phyloP scores from a whole-genome alignment of 305 asterid species.

The Salvia sclarea region DNA sequence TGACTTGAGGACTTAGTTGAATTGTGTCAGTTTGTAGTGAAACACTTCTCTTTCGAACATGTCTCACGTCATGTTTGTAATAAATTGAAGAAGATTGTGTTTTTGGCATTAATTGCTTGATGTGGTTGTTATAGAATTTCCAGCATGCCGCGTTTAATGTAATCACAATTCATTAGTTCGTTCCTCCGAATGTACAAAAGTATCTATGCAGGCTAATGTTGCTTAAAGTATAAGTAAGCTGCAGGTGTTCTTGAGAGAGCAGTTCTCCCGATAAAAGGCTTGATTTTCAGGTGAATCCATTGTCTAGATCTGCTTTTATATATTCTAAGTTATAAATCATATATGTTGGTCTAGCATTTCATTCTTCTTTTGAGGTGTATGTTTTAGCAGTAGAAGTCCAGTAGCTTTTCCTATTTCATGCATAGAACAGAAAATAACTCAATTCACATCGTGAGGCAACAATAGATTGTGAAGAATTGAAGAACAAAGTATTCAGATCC shows the following conservation, averaged over 20 bases:
- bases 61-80: slow-evolving; percentile 23
- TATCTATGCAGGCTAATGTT: not conserved
- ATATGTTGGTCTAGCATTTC: not conserved
- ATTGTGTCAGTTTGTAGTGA: slow-evolving; percentile 26
- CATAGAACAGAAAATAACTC: slow-evolving; percentile 6
- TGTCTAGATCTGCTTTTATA: not conserved
- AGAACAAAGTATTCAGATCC: not conserved
- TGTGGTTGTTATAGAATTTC: slow-evolving; percentile 6
- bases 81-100: not conserved
- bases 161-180: not conserved
- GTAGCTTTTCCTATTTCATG: slow-evolving; percentile 7
- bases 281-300: not conserved
- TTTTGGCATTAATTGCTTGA: slow-evolving; percentile 10
- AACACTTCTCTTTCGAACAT: slow-evolving; percentile 26
- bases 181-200: not conserved
- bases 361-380: no score
- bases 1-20: slow-evolving; percentile 22
- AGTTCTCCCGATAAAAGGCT: not conserved
- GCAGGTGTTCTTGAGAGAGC: not conserved
- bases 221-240: not conserved
- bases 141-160: not conserved
- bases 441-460: not conserved
- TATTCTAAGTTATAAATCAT: not conserved
- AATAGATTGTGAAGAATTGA: not conserved
- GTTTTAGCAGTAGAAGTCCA: not conserved